Evolutionary conservation across 192 early-diverging fungal genomes (phyloP).

Genomic region (Backusella macrospora): DNA sequence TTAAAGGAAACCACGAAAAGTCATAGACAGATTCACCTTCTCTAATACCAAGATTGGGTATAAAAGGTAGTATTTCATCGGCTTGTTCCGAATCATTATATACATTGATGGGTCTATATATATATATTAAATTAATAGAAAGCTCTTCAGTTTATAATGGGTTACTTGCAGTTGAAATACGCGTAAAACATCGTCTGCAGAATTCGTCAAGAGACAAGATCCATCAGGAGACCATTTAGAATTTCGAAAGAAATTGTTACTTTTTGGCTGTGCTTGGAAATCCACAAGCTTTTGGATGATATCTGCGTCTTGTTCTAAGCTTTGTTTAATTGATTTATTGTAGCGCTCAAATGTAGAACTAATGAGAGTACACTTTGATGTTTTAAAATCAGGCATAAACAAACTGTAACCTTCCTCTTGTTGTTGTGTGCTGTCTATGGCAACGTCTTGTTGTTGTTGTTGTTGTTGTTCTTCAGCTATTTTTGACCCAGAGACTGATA

Average conservation of each 20-base stretch:
- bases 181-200: constrained; percentile 62
- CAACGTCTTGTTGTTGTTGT: no score
- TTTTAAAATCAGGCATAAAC: constrained; percentile 12
- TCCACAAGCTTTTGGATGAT: neutral
- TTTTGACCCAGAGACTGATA: no score
- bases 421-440: neutral
- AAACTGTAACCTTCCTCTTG: neutral
- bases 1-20: constrained; percentile 64
- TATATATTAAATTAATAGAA: constrained; percentile 24
- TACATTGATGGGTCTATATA: constrained; percentile 5
- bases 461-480: neutral
- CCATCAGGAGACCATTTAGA: constrained; percentile 75
- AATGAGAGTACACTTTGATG: neutral
- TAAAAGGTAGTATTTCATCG: neutral
- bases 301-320: neutral
- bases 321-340: neutral
- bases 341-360: neutral
- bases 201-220: constrained; percentile 59
- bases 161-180: constrained; percentile 53
- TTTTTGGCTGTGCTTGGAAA: neutral
- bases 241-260: constrained; percentile 62
- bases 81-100: neutral
- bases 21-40: constrained; percentile 65
- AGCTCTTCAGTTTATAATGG: neutral
- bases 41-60: constrained; percentile 32